phyloP scores from a whole-genome alignment of 768 basidiomycete species.

The Kwoniella newhampshirensis region DNA sequence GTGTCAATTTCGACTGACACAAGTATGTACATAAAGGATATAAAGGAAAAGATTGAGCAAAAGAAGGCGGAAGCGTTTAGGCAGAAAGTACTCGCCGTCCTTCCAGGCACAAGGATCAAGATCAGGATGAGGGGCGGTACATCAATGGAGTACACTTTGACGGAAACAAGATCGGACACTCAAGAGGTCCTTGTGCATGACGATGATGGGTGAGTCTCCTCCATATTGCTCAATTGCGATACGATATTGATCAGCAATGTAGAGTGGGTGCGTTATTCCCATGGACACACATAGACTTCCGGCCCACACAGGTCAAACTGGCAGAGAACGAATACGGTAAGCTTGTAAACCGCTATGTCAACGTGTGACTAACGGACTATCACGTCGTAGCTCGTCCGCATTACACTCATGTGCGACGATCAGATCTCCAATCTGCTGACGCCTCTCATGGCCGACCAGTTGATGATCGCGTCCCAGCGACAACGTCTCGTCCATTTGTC shows the following conservation, averaged over 20 bases:
- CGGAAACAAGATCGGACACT: neutral
- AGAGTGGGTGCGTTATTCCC: conserved; percentile 7
- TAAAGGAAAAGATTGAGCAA: conserved; percentile 72
- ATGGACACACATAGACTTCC: conserved; percentile 33
- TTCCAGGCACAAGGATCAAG: conserved; percentile 73
- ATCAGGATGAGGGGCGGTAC: conserved; percentile 60
- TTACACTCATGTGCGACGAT: neutral
- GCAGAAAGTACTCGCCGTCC: conserved; percentile 67
- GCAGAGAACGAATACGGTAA: conserved; percentile 46
- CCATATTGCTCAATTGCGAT: neutral
- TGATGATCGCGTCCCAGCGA: too few species aligned
- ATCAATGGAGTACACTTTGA: conserved; percentile 5
- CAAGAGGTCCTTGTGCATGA: conserved; percentile 22
- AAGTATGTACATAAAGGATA: conserved; percentile 57
- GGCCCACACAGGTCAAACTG: conserved; percentile 17
- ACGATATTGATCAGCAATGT: neutral
- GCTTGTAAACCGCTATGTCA: neutral
- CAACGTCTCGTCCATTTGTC: too few species aligned
- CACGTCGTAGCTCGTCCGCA: neutral
- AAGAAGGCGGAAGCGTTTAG: conserved; percentile 72
- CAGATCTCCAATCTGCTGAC: neutral
- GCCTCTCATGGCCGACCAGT: too few species aligned
- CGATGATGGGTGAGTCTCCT: conserved; percentile 19
- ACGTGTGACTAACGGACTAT: too few species aligned
- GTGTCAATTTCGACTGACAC: too few species aligned